Evolutionary conservation across 2,329 filamentous ascomycete species (phyloP), one percentile per base, ranked within the genome.

Genomic region (Aspergillus oerlinghausenensis): DNA sequence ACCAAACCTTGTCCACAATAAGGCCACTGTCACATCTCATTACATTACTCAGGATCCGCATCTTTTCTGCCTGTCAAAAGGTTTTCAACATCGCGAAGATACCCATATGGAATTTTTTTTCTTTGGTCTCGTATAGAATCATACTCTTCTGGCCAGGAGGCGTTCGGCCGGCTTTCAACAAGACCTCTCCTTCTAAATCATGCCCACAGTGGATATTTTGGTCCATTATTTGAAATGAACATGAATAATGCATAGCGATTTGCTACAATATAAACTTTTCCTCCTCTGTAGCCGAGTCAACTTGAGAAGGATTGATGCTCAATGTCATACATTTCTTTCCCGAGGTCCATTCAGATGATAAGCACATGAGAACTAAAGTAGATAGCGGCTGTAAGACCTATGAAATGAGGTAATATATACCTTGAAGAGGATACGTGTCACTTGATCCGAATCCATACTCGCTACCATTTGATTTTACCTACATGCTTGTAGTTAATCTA

Each of bases 1-100:
- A 75, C 73, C 5, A 75, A 74, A 54, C 66, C 69, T 17, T 56
- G 54, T 43, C 28, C 50, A 17, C 43, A 63, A 23, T 64, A 59
- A 47, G 5, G 55, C 60, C 21, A 45, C 35, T 51, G 54, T 52
- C 52, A 57, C 19, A 60, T 53, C 47, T 51, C 40, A 47, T 47
- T 23, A 21, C 32, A 3, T 4, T 35, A 17, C 14, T 35, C 32
- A 35, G 11, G 14, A 35, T 38, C 32, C 32, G 10, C 14, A 29
- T 43, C 43, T 23, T n/a, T 48, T 25, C 11, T 51, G 29, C 9
- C 17, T 17, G 14, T 49, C 45, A 50, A 51, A 42, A 43, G 50
- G 40, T 55, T 60, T 58, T 66, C 63, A 64, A 65, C 63, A 63
- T 61, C 60, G 50, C 55, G 50, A 54, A 43, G 53, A 60, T 59